Base-by-base conservation (phyloP, 1,139 yeast species). In the Pichia inconspicua region DNA sequence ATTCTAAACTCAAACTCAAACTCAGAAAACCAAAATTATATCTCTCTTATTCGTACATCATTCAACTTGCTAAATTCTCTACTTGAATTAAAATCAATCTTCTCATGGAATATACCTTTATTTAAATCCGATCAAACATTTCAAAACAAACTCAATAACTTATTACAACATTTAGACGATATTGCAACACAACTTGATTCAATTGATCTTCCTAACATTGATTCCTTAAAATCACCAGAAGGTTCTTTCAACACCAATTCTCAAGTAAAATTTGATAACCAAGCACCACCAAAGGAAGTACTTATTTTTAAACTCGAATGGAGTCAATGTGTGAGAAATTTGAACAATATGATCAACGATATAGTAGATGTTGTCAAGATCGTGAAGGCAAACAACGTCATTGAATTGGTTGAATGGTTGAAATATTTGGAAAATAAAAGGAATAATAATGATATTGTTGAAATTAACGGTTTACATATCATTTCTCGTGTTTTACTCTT, bases 401-500 rank as follows among this genome's bases (percentile, higher is more conserved):
- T 65, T 27, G 75, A 75, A 48, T 60, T 77, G 30, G 56, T 60
- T 22, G 66, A 68, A 48, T 74, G 65, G 52, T 57, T 75, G 30
- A 58, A 55, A n/a, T 68, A 67, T 27, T 49, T 57, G 31, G 57
- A 54, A 56, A 51, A 50, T 19, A 53, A 55, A 32, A 50, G 66
- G 27, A 47, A 51, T 34, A 55, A 56, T 5, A 34, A 47, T 25
- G 59, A 54, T 39, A 48, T 47, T 0, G 61, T 59, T 53, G 65
- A 62, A 44, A 53, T 62, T 8, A 35, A 56, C 12, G 64, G 67
- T 3, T 61, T 65, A 43, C 80, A 79, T 57, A 81, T 79, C 2
- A 62, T 84, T 22, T 71, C 82, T 1, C 69, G 90, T 51, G 84
- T 85, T 2, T 58, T 80, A 25, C 74, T 82, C 7, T 50, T 34